Evolutionary conservation across 225 moss, liverwort and hornwort genomes (phyloP).

Genomic region (Ulota crispa): DNA sequence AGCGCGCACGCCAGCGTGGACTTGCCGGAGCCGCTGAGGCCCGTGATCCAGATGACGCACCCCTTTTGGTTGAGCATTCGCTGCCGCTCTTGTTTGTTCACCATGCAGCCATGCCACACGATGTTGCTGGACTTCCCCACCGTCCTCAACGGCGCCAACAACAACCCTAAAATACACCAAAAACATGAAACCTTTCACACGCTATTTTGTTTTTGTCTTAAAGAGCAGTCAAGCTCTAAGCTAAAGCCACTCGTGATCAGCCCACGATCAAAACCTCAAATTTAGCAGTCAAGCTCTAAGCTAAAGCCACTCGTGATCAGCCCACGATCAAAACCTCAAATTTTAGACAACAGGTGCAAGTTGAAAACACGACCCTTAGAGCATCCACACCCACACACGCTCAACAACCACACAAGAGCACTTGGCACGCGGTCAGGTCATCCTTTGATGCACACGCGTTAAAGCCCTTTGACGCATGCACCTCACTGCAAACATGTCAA

Average conservation of each 20-base stretch:
- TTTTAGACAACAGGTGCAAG: not conserved
- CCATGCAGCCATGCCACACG: slow-evolving; percentile 55
- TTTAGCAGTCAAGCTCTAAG: not conserved
- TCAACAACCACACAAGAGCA: too few relatives aligned
- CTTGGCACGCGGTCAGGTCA: too few relatives aligned
- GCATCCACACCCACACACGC: too few relatives aligned
- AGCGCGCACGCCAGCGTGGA: slow-evolving; percentile 63
- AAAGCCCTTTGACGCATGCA: too few relatives aligned
- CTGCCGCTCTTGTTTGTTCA: slow-evolving; percentile 42
- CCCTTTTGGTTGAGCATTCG: slow-evolving; percentile 54
- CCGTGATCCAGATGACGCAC: slow-evolving; percentile 71
- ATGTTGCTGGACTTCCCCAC: slow-evolving; percentile 56
- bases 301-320: not conserved
- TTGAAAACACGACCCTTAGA: too few relatives aligned
- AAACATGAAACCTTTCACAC: not conserved
- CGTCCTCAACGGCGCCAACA: slow-evolving; percentile 36
- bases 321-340: not conserved
- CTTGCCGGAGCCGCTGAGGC: slow-evolving; percentile 66
- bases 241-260: not conserved
- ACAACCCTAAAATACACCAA: slow-evolving; percentile 26
- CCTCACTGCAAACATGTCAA: too few relatives aligned
- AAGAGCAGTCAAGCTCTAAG: not conserved
- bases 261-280: too few relatives aligned
- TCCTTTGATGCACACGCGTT: too few relatives aligned
- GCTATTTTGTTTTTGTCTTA: not conserved